phyloP scores from a whole-genome alignment of 148 eudicot genomes.

The Chenopodium formosanum region DNA sequence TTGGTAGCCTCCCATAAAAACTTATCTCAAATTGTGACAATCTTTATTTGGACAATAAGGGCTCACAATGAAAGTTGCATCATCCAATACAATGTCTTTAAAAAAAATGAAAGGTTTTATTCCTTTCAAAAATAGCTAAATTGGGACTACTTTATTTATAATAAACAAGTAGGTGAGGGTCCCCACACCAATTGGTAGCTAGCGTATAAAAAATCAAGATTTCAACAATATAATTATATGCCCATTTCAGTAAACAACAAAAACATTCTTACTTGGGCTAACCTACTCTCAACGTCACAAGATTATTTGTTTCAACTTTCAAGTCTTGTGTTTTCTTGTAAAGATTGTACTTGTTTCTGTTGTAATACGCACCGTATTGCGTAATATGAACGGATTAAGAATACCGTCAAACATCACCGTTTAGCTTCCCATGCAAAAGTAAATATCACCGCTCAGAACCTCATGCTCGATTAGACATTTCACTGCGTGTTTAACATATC shows the following conservation, averaged over 20 bases:
- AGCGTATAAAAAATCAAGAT: not conserved
- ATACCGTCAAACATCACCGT: too few species aligned
- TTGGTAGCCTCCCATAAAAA: not conserved
- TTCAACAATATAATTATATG: not conserved
- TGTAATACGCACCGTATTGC: too few species aligned
- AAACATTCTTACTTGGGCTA: slow-evolving; percentile 13
- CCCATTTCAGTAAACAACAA: not conserved
- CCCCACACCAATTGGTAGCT: slow-evolving; percentile 4
- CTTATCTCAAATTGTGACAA: not conserved
- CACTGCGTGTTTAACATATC: too few species aligned
- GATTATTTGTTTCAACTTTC: slow-evolving; percentile 12
- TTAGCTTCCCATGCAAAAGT: too few species aligned
- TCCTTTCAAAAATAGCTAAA: not conserved
- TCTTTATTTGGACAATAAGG: not conserved
- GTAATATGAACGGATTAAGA: too few species aligned
- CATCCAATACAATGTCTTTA: not conserved
- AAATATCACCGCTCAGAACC: too few species aligned
- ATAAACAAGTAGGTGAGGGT: not conserved
- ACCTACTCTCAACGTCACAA: slow-evolving; percentile 24
- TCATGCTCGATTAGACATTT: too few species aligned
- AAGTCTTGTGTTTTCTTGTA: not conserved
- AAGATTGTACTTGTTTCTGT: too few species aligned
- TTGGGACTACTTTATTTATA: not conserved
- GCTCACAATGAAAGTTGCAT: not conserved
- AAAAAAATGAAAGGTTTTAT: not conserved